A percentile compares a stretch with the other conserved stretches of the same genome.
phyloP scores from a whole-genome alignment of 2,329 filamentous ascomycete genomes.

The Diaporthe nobilis region DNA sequence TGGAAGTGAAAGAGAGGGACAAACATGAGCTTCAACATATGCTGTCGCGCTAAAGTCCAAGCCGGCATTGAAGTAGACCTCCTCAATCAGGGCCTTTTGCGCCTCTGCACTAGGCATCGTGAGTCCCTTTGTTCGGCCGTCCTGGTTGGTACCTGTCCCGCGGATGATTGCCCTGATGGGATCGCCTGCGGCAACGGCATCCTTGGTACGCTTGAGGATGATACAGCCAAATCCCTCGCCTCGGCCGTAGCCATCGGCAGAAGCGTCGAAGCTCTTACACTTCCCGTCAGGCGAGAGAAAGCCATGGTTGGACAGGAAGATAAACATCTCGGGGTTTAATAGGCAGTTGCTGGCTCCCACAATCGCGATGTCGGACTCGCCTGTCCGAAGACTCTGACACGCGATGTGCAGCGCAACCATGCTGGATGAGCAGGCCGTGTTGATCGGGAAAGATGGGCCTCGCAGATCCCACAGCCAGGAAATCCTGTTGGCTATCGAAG shows the following conservation, averaged over 20 bases:
- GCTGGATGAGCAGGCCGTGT: conserved; percentile 56
- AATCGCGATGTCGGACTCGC: conserved; percentile 50
- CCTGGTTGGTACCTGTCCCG: conserved; percentile 55
- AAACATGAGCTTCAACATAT: conserved; percentile 50
- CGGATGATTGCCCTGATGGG: conserved; percentile 57
- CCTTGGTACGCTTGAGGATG: conserved; percentile 61
- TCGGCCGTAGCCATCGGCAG: conserved; percentile 64
- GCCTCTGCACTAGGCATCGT: conserved; percentile 50
- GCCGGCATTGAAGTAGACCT: conserved; percentile 43
- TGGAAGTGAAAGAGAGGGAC: background rate
- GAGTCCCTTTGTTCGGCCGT: conserved; percentile 56
- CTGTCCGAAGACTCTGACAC: conserved; percentile 46
- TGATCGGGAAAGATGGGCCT: conserved; percentile 49
- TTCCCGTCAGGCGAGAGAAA: conserved; percentile 50
- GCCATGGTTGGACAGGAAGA: conserved; percentile 48
- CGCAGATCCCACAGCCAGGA: conserved; percentile 53
- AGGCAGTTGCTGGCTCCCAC: conserved; percentile 51
- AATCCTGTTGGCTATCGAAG: conserved; percentile 49
- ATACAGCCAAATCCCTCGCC: conserved; percentile 62
- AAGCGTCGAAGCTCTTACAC: conserved; percentile 51
- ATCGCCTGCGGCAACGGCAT: conserved; percentile 63
- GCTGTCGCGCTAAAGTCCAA: conserved; percentile 38
- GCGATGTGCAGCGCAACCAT: conserved; percentile 55
- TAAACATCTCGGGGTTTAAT: conserved; percentile 44
- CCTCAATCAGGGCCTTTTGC: conserved; percentile 44